phyloP scores from a whole-genome alignment of 805 yeast genomes.

The Saturnispora zaruensis region DNA sequence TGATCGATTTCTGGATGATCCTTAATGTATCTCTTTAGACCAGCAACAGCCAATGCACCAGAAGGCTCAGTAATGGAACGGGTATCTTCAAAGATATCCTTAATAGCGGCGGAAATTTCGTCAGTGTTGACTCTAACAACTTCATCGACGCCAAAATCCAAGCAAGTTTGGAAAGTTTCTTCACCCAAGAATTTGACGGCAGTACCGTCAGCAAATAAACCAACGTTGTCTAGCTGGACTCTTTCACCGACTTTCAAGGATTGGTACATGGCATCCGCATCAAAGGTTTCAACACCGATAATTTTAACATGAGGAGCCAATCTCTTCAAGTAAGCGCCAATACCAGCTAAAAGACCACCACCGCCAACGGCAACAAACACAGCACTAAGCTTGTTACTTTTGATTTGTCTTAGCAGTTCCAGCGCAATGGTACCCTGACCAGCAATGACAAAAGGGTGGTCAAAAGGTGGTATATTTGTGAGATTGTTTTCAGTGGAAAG shows the following conservation, averaged over 20 bases:
- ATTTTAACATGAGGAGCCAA: slow-evolving; percentile 96
- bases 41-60: slow-evolving; percentile 96
- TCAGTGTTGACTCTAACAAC: slow-evolving; percentile 54
- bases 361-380: slow-evolving; percentile 95
- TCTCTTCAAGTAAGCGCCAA: slow-evolving; percentile 82
- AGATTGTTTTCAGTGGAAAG: slow-evolving; percentile 60
- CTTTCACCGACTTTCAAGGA: slow-evolving; percentile 52
- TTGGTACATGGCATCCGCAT: slow-evolving; percentile 85
- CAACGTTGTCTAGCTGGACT: slow-evolving; percentile 60
- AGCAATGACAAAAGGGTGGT: slow-evolving; percentile 95
- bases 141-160: slow-evolving; percentile 69
- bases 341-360: slow-evolving; percentile 91
- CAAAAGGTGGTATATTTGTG: slow-evolving; percentile 95
- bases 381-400: slow-evolving; percentile 68
- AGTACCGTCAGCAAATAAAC: slow-evolving; percentile 98
- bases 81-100: slow-evolving; percentile 94
- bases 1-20: slow-evolving; percentile 66
- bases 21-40: slow-evolving; percentile 73
- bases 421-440: slow-evolving; percentile 98
- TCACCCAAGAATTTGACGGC: slow-evolving; percentile 87
- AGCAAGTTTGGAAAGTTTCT: slow-evolving; percentile 79
- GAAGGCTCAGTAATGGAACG: slow-evolving; percentile 92
- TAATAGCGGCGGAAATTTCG: slow-evolving; percentile 91
- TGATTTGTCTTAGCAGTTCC: slow-evolving; percentile 83
- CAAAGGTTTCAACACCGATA: slow-evolving; percentile 93